Percentiles rank a stretch among this genome's conserved stretches.
Evolutionary conservation across 2,329 filamentous ascomycete species (phyloP).

Genomic region (Xylariaceae sp.): DNA sequence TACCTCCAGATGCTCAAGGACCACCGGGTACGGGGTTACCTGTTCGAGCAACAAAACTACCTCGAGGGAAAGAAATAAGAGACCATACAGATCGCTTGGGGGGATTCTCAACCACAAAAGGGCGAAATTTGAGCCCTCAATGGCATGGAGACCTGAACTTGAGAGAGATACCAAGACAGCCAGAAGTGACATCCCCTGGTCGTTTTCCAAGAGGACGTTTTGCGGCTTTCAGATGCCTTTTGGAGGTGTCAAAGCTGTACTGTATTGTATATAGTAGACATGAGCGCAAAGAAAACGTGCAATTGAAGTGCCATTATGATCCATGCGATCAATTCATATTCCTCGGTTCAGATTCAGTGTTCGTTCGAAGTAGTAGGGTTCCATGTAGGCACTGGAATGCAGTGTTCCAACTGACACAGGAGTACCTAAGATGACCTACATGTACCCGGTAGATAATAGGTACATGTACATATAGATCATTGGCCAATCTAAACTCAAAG

Average conservation of each 20-base stretch:
- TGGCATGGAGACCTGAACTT: constrained; percentile 1
- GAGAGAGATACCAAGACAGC: constrained; percentile 3
- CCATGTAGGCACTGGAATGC: too few relatives aligned
- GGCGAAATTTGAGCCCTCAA: neutral
- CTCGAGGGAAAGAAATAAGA: constrained; percentile 30
- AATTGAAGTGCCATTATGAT: constrained; percentile 3
- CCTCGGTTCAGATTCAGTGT: too few relatives aligned
- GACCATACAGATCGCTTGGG: neutral
- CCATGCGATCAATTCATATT: constrained; percentile 2
- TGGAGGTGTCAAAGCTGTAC: constrained; percentile 1
- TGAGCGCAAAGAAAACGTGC: constrained; percentile 4
- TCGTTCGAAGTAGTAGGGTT: too few relatives aligned
- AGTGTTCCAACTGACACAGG: too few relatives aligned
- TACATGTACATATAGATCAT: constrained; percentile 5
- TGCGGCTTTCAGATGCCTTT: constrained; percentile 1
- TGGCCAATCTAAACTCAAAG: constrained; percentile 24
- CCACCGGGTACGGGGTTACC: constrained; percentile 70
- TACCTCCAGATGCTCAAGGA: constrained; percentile 74
- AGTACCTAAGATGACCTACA: neutral
- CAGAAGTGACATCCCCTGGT: constrained; percentile 3
- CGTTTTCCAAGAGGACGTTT: constrained; percentile 3
- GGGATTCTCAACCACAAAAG: neutral
- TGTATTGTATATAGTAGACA: constrained; percentile 12
- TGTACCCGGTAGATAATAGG: neutral
- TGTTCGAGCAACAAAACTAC: constrained; percentile 77